A percentile compares a stretch with the other conserved stretches of the same genome.
Conservation (phyloP, 805 yeast species). For the Yamadazyma olivae region DNA sequence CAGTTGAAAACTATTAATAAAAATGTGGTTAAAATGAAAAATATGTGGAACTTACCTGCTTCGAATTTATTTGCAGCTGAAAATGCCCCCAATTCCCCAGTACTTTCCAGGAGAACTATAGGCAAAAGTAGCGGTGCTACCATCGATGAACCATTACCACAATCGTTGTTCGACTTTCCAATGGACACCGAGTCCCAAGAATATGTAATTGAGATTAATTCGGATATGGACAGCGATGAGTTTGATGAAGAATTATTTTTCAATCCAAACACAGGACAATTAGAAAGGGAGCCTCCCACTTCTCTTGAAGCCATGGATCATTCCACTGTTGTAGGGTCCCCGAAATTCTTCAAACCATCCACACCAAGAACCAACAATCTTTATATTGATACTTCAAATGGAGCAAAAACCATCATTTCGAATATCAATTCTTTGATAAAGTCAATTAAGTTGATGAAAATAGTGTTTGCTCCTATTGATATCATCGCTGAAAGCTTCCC, state of each 20-base stretch:
- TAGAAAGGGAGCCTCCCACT: constrained; percentile 26
- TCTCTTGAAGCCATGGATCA: constrained; percentile 15
- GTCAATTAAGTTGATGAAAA: constrained; percentile 31
- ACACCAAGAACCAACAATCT: not conserved
- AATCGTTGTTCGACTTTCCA: constrained; percentile 8
- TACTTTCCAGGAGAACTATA: not conserved
- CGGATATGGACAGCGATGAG: constrained; percentile 13
- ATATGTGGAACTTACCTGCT: constrained; percentile 33
- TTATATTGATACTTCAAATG: constrained; percentile 12
- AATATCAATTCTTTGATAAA: constrained; percentile 32
- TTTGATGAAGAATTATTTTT: constrained; percentile 25
- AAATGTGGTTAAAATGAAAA: constrained; percentile 17
- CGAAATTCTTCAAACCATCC: not conserved
- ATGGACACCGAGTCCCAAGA: constrained; percentile 18
- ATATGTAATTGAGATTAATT: constrained; percentile 26
- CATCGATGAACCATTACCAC: constrained; percentile 12
- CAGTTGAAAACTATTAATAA: constrained; percentile 13
- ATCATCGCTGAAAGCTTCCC: constrained; percentile 36
- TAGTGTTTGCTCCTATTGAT: constrained; percentile 40
- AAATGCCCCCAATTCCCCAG: constrained; percentile 4
- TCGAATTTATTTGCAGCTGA: constrained; percentile 13
- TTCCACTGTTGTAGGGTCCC: not conserved
- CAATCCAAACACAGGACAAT: constrained; percentile 30
- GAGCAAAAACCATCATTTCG: constrained; percentile 23
- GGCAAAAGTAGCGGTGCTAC: constrained; percentile 5